Conservation (phyloP, 2,329 filamentous ascomycete genomes). For the Fusarium stilboides region DNA sequence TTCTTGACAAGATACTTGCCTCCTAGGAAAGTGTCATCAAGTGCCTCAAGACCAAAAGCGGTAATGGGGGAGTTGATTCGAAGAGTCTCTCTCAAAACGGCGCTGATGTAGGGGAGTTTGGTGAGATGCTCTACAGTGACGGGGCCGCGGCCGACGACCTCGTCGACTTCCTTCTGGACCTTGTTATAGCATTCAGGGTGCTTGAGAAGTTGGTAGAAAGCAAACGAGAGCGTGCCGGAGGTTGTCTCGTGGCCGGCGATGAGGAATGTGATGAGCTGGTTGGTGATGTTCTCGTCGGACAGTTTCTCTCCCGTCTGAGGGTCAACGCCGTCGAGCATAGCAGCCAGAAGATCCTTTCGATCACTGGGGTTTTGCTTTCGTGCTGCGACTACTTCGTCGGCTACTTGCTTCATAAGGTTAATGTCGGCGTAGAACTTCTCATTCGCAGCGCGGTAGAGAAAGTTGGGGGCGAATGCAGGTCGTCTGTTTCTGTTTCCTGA, state of each 20-base stretch:
- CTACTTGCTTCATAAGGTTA: slow-evolving; percentile 67
- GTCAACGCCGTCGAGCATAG: slow-evolving; percentile 79
- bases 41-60: slow-evolving; percentile 68
- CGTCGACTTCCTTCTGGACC: slow-evolving; percentile 78
- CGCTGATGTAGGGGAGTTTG: slow-evolving; percentile 76
- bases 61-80: slow-evolving; percentile 74
- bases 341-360: slow-evolving; percentile 77
- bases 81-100: slow-evolving; percentile 75
- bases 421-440: slow-evolving; percentile 70
- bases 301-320: slow-evolving; percentile 77
- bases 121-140: slow-evolving; percentile 74
- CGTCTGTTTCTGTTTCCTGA: slow-evolving; percentile 65
- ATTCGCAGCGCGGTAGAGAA: slow-evolving; percentile 65
- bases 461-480: slow-evolving; percentile 62
- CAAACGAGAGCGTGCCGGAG: slow-evolving; percentile 75
- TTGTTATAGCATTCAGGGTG: slow-evolving; percentile 72
- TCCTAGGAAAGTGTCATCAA: slow-evolving; percentile 68
- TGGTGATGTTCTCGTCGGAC: slow-evolving; percentile 73
- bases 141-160: slow-evolving; percentile 71
- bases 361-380: slow-evolving; percentile 69
- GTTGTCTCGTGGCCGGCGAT: slow-evolving; percentile 82
- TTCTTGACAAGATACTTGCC: slow-evolving; percentile 74
- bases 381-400: slow-evolving; percentile 72
- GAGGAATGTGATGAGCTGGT: slow-evolving; percentile 82
- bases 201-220: slow-evolving; percentile 76